Evolutionary conservation across 2,329 filamentous ascomycete species (phyloP), one percentile per base, ranked within the genome.

Genomic region (Dothistroma septosporum): DNA sequence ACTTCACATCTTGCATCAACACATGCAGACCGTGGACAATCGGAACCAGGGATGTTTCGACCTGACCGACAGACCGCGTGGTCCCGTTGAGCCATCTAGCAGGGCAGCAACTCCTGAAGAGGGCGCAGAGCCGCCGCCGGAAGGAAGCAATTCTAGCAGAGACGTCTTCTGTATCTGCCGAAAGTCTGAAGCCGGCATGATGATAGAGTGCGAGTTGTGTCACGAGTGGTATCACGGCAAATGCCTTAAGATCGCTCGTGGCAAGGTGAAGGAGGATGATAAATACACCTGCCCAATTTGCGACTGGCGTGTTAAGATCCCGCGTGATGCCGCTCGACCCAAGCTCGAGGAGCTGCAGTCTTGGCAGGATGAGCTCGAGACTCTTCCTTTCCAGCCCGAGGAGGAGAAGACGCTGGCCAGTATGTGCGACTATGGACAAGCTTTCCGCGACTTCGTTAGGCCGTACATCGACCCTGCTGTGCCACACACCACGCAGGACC

Each of bases 161-260:
- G 92, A 97, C 73, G 93, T 97, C 0, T 99, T 97, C 75, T 99
- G 94, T 76, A 96, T 99, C 67, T 99, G 94, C 77, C 87, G 94
- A 61, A 91, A 88, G 64, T 85, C 91, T 7, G 94, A 99, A 76
- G 92, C 93, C 41, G 94, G 94, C 55, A 95, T 97, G 89, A 99
- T 99, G 94, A 97, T 99, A 69, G 94, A 99, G 76, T 99, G 94
- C 74, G 94, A 97, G 74, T 82, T 97, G 44, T 99, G 94, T 76
- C 93, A 97, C 71, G 94, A 99, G 79, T 99, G 94, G 94, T 99
- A 99, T 72, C 94, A 99, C 71, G 93, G 94, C 62, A 97, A 97
- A 76, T 99, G 94, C 70, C 82, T 99, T 41, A 99, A 99, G 79
- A 97, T 99, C 71, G 94, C 94, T 2, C 86, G 94, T 54, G 94